A percentile compares a stretch with the other conserved stretches of the same genome.
These are phyloP conservation scores for Penicillium macrosclerotiorum DNA, from an alignment of 495 filamentous ascomycete species.

Conservation along the genomic window DNA sequence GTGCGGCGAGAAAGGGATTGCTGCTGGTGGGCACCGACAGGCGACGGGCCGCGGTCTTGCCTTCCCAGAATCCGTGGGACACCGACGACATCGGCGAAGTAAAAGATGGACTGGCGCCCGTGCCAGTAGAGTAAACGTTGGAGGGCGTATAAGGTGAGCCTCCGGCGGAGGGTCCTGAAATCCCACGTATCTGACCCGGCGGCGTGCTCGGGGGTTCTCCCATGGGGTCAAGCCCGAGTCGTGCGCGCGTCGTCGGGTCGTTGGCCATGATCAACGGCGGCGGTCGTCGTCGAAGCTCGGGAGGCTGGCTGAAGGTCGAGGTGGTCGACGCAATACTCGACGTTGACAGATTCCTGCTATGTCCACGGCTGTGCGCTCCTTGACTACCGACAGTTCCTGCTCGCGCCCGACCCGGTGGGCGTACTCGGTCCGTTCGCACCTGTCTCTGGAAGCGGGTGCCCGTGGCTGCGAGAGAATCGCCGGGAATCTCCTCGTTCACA, in stretches of 20 bases:
- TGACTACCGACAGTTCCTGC: constrained; percentile 70
- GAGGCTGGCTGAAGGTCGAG: constrained; percentile 62
- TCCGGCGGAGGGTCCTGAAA: constrained; percentile 55
- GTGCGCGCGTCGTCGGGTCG: constrained; percentile 55
- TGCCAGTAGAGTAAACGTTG: constrained; percentile 66
- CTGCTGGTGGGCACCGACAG: constrained; percentile 76
- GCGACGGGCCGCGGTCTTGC: constrained; percentile 67
- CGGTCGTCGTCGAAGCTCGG: constrained; percentile 67
- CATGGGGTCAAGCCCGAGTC: constrained; percentile 62
- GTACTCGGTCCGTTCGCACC: constrained; percentile 79
- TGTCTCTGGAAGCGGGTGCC: constrained; percentile 93
- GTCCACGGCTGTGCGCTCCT: constrained; percentile 67
- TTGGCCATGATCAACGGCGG: constrained; percentile 82
- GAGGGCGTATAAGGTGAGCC: constrained; percentile 58
- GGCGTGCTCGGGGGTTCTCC: constrained; percentile 48
- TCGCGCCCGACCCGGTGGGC: constrained; percentile 69
- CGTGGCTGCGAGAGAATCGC: constrained; percentile 89
- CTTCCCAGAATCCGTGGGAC: constrained; percentile 68
- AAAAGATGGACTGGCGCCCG: constrained; percentile 68
- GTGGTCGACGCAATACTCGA: constrained; percentile 79
- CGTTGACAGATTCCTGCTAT: constrained; percentile 78
- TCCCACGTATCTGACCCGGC: constrained; percentile 41
- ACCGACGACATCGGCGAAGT: constrained; percentile 68
- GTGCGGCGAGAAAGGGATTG: constrained; percentile 72
- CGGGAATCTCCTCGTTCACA: constrained; percentile 94